Conservation (phyloP, 257 asterid species). For the Lycium barbarum region DNA sequence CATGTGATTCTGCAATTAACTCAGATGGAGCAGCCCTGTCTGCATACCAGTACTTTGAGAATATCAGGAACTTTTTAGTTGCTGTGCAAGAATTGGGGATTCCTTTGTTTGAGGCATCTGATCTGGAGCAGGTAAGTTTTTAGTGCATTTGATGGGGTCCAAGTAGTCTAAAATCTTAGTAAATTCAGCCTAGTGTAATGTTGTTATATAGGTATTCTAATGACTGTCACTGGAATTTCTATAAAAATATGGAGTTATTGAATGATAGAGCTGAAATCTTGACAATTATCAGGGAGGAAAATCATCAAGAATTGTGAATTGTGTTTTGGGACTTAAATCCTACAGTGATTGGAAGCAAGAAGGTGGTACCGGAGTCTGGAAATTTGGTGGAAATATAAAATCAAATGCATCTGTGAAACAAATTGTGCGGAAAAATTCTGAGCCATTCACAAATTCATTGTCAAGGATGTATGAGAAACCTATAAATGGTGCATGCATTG, state of each 20-base stretch:
- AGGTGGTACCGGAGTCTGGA: conserved; percentile 85
- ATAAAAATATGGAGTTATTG: not conserved
- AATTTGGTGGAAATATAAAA: conserved; percentile 85
- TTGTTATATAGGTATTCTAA: not conserved
- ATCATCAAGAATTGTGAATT: conserved; percentile 87
- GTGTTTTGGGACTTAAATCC: conserved; percentile 92
- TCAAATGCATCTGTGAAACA: conserved; percentile 65
- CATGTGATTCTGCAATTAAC: conserved; percentile 67
- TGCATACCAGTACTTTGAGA: conserved; percentile 94
- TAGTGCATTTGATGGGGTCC: conserved; percentile 18
- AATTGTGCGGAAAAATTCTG: conserved; percentile 82
- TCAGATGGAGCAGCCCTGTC: conserved; percentile 97
- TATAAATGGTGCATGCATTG: conserved; percentile 42
- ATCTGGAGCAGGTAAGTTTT: conserved; percentile 80
- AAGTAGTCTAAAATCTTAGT: not conserved
- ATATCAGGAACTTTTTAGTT: conserved; percentile 90
- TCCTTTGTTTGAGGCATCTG: conserved; percentile 96
- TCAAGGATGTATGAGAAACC: conserved; percentile 70
- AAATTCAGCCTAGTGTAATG: not conserved
- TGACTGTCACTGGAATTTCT: conserved; percentile 15
- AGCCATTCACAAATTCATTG: conserved; percentile 76
- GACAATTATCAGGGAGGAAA: conserved; percentile 79
- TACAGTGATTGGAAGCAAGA: conserved; percentile 80
- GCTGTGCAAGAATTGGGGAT: conserved; percentile 89
- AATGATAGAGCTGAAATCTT: conserved; percentile 19